Conservation (phyloP, 176 grass and related monocot species). For the Coix lacrymajobi region DNA sequence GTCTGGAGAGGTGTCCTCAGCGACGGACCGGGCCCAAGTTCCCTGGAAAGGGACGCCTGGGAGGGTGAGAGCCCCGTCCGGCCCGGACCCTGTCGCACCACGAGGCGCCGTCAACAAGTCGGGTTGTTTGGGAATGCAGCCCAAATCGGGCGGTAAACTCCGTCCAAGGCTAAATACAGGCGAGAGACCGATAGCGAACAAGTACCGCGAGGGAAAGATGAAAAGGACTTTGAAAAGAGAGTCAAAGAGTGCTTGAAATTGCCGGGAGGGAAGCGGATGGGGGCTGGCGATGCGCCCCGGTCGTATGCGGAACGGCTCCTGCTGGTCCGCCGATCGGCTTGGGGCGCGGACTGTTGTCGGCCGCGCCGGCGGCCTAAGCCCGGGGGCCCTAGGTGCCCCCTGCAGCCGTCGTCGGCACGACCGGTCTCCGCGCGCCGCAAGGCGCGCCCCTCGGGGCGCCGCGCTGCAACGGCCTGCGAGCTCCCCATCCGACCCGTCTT, state of each 20-base stretch:
- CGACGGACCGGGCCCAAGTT: slow-evolving; percentile 36
- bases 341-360: not conserved
- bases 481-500: slow-evolving; percentile 64
- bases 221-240: slow-evolving; percentile 69
- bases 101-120: slow-evolving; percentile 33
- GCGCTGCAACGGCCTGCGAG: not conserved
- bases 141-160: slow-evolving; percentile 48
- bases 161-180: slow-evolving; percentile 60
- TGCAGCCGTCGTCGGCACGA: not conserved
- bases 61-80: slow-evolving; percentile 67
- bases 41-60: slow-evolving; percentile 54
- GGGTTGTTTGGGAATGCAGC: slow-evolving; percentile 54
- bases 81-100: slow-evolving; percentile 47
- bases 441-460: not conserved
- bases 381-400: no score
- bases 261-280: slow-evolving; percentile 60
- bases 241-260: slow-evolving; percentile 68
- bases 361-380: not conserved
- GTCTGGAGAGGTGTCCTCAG: no score
- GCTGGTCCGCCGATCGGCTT: not conserved
- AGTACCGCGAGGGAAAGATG: slow-evolving; percentile 78
- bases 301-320: slow-evolving; percentile 18
- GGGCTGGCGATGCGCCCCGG: slow-evolving; percentile 38
- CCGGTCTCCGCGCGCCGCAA: not conserved
- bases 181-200: slow-evolving; percentile 73